A percentile compares a stretch with the other conserved stretches of the same genome.
phyloP scores from a whole-genome alignment of 345 rosid genomes.

The Schrenkiella parvula region DNA sequence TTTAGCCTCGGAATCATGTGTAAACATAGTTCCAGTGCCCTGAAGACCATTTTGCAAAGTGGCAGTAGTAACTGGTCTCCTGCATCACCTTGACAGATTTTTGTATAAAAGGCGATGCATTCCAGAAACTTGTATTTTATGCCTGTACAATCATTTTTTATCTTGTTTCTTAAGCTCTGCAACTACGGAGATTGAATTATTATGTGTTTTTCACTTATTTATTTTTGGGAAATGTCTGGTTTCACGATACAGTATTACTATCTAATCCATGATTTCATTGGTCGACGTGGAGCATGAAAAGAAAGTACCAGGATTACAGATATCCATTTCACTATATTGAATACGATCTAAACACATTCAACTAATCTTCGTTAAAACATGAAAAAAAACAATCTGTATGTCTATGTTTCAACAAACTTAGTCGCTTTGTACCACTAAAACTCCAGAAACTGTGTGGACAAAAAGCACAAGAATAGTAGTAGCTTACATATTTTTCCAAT shows the following conservation, averaged over 20 bases:
- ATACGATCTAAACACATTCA: neutral
- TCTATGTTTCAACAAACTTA: neutral
- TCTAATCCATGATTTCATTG: slow-evolving; percentile 3
- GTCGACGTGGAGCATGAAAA: neutral
- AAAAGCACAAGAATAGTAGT: slow-evolving; percentile 11
- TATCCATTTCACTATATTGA: neutral
- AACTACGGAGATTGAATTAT: neutral
- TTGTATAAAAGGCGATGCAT: slow-evolving; percentile 4
- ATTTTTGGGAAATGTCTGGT: neutral
- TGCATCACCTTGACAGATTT: slow-evolving; percentile 12
- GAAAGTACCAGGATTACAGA: neutral
- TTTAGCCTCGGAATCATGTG: neutral
- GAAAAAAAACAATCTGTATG: neutral
- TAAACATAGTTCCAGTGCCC: slow-evolving; percentile 18
- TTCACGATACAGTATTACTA: neutral
- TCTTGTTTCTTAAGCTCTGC: slow-evolving; percentile 5
- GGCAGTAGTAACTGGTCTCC: slow-evolving; percentile 14
- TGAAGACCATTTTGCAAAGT: slow-evolving; percentile 9
- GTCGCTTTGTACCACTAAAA: slow-evolving; percentile 8
- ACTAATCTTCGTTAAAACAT: neutral
- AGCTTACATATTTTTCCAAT: slow-evolving; percentile 13
- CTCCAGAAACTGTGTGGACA: neutral
- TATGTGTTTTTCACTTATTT: neutral
- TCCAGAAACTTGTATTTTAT: slow-evolving; percentile 8
- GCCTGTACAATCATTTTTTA: neutral